Evolutionary conservation across 345 rosid genomes (phyloP).

Genomic region (Euphorbia peplus): DNA sequence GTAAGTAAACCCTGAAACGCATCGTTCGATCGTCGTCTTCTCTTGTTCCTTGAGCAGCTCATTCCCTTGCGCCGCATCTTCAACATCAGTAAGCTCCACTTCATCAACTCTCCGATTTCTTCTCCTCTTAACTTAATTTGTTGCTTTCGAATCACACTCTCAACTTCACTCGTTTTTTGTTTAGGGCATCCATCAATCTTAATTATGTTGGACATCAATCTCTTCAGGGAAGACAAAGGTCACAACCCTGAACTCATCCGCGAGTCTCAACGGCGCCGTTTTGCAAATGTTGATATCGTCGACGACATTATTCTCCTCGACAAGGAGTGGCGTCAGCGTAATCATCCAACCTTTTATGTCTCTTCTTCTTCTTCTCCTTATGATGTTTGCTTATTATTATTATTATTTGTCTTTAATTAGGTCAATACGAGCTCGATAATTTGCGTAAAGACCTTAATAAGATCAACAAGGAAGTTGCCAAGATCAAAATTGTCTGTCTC

Average conservation of each 20-base stretch:
- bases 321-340: slow-evolving; percentile 79
- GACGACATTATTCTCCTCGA: slow-evolving; percentile 73
- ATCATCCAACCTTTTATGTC: neutral
- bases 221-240: slow-evolving; percentile 73
- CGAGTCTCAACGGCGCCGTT: slow-evolving; percentile 76
- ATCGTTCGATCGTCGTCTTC: too few relatives aligned
- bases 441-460: slow-evolving; percentile 66
- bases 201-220: slow-evolving; percentile 72
- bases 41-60: too few relatives aligned
- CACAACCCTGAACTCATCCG: slow-evolving; percentile 67
- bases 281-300: slow-evolving; percentile 54
- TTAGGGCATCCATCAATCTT: too few relatives aligned
- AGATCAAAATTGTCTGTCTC: slow-evolving; percentile 62
- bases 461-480: slow-evolving; percentile 64
- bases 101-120: too few relatives aligned
- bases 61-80: too few relatives aligned
- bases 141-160: neutral
- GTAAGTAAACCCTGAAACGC: too few relatives aligned
- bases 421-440: slow-evolving; percentile 64
- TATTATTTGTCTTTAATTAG: slow-evolving; percentile 25
- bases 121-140: too few relatives aligned
- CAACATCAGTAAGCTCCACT: too few relatives aligned
- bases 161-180: too few relatives aligned
- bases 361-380: neutral
- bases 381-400: neutral